Evolutionary conservation across 768 basidiomycete genomes (phyloP).

Genomic region (Collybiopsis luxurians): DNA sequence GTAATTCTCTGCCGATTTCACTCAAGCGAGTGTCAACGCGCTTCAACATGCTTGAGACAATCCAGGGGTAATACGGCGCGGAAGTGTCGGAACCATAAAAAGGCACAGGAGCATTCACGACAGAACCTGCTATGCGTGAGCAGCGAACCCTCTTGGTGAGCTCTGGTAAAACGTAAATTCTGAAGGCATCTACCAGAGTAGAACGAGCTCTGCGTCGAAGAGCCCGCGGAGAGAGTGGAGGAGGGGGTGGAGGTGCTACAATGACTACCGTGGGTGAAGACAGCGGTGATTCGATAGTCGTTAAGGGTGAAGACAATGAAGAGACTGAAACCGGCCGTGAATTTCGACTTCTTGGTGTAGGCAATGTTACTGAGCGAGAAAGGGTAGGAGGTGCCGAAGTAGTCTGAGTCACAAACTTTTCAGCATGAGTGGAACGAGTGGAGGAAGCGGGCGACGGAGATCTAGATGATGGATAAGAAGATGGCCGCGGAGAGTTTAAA

Average conservation of each 20-base stretch:
- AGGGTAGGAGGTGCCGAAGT: constrained; percentile 9
- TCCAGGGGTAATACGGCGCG: constrained; percentile 46
- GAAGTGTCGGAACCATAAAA: constrained; percentile 4
- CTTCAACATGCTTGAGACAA: constrained; percentile 51
- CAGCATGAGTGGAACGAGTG: constrained; percentile 12
- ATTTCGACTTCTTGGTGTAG: constrained; percentile 9
- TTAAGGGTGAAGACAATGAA: neutral
- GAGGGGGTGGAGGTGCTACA: constrained; percentile 18
- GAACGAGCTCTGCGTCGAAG: constrained; percentile 66
- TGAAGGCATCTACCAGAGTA: constrained; percentile 63
- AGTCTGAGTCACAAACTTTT: neutral
- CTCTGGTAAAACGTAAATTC: constrained; percentile 56
- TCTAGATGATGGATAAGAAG: constrained; percentile 25
- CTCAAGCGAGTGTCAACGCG: constrained; percentile 41
- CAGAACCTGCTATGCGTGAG: constrained; percentile 24
- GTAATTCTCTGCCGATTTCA: constrained; percentile 25
- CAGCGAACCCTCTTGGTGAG: constrained; percentile 31
- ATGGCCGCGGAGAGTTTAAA: constrained; percentile 1
- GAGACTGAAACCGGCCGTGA: neutral
- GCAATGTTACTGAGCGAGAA: constrained; percentile 7
- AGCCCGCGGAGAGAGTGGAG: constrained; percentile 30
- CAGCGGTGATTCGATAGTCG: constrained; percentile 13
- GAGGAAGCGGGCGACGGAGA: constrained; percentile 23
- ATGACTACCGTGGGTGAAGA: neutral
- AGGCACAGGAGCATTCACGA: constrained; percentile 19